Evolutionary conservation across 805 yeast species (phyloP).

Genomic region (Metschnikowia noctiluminum): DNA sequence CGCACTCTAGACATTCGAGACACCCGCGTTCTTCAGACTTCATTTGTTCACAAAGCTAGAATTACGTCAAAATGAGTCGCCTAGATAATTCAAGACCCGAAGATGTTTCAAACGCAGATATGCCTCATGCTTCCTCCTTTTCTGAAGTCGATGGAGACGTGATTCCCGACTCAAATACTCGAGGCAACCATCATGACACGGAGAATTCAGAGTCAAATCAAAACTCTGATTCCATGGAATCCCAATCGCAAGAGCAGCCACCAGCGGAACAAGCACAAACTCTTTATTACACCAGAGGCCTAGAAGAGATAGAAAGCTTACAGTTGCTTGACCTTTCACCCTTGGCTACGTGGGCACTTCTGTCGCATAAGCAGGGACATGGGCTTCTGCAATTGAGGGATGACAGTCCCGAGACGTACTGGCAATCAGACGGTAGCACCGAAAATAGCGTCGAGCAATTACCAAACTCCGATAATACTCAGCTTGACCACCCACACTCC

Average conservation of each 20-base stretch:
- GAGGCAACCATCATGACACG: conserved; percentile 1
- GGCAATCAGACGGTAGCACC: conserved; percentile 90
- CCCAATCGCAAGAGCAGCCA: conserved; percentile 22
- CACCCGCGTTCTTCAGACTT: not conserved
- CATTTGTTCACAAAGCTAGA: not conserved
- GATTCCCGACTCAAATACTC: not conserved
- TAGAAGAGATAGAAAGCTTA: conserved; percentile 51
- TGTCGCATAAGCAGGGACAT: conserved; percentile 69
- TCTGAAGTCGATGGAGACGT: conserved; percentile 5
- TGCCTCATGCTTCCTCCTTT: conserved; percentile 6
- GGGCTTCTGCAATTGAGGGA: conserved; percentile 73
- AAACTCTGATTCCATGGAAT: conserved; percentile 7
- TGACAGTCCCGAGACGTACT: conserved; percentile 66
- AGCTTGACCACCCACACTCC: conserved; percentile 69
- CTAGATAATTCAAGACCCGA: conserved; percentile 1
- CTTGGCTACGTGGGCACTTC: conserved; percentile 79
- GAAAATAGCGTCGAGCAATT: conserved; percentile 25
- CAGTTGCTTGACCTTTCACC: conserved; percentile 75
- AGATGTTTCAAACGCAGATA: conserved; percentile 5
- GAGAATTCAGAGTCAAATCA: conserved; percentile 6
- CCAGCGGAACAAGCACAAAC: conserved; percentile 39
- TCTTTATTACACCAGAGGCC: conserved; percentile 43
- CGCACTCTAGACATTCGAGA: not conserved
- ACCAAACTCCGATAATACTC: conserved; percentile 27
- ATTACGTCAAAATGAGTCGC: not conserved